These are phyloP conservation scores for Phytophthora boehmeriae DNA, from an alignment of 352 stramenopile species.

Conservation along the genomic window DNA sequence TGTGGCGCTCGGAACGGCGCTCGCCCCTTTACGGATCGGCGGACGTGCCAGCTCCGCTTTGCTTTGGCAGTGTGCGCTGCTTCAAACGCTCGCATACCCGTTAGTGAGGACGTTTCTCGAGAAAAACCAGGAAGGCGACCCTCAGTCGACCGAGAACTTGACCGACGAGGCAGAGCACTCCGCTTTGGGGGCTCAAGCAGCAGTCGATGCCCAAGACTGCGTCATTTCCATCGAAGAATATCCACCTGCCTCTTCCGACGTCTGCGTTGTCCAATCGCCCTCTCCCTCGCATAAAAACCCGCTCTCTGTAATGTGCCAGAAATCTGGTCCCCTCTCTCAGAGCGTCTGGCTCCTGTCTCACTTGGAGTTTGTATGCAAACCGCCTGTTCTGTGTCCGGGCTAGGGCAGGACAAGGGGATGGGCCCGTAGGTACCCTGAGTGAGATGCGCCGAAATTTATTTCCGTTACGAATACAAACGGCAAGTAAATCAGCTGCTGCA, in stretches of 20 bases:
- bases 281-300: conserved; percentile 11
- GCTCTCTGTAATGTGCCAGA: background rate
- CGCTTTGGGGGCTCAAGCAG: background rate
- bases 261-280: conserved; percentile 20
- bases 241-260: conserved; percentile 36
- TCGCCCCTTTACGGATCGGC: background rate
- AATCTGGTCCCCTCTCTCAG: background rate
- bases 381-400: background rate
- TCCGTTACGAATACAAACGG: conserved; percentile 6
- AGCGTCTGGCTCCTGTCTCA: background rate
- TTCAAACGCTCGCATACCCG: background rate
- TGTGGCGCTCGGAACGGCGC: background rate
- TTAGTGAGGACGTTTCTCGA: conserved; percentile 17
- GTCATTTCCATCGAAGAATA: conserved; percentile 22
- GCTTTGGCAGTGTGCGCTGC: no score
- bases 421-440: conserved; percentile 1
- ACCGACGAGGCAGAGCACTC: no score
- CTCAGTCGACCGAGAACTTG: background rate
- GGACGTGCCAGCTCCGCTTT: background rate
- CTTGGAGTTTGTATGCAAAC: background rate
- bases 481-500: conserved; percentile 7
- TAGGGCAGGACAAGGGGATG: background rate
- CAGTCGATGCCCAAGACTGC: background rate
- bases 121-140: background rate
- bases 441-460: background rate